Evolutionary conservation across 192 early-diverging fungal genomes (phyloP), one percentile per base, ranked within the genome.

Genomic region (Backusella macrospora): DNA sequence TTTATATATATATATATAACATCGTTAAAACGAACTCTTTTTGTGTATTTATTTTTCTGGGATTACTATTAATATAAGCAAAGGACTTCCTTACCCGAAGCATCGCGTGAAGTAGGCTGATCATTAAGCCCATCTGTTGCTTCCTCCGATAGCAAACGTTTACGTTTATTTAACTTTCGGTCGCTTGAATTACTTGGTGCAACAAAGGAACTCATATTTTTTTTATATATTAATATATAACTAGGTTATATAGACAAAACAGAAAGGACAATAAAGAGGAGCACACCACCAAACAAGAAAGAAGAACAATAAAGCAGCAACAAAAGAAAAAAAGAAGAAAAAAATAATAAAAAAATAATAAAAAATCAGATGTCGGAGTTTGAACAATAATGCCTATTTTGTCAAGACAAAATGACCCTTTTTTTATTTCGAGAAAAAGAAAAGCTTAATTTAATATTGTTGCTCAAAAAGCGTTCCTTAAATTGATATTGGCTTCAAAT

Each of bases 51-150:
- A 23, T 65, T 0, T 65, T 38, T 65, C 16, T 65, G 29, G 21
- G n/a, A 23, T 64, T 14, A 64, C 26, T 34, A 38, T 34, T 34
- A 34, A 2, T 64, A 15, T 38, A 8, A 16, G 38, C 13, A 14
- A 15, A n/a, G 16, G 15, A 13, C 63, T 39, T 34, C 29, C 38
- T 65, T 72, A 72, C 71, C 71, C 23, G 71, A 64, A 63, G 71
- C 62, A 64, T 62, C 71, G 43, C 71, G 62, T 18, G 71, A 72
- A 16, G 62, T 64, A 18, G 71, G 62, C 18, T 72, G 71, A 16
- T 45, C 71, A 23, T 62, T 42, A 23, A 37, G 48, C 6, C 18
- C 70, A 70, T 38, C 45, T 47, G 46, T 10, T 18, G 49, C 23
- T 29, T 68, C 45, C 45, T 68, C 44, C 26, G 43, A 21, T 29